Evolutionary conservation across 2,329 filamentous ascomycete genomes (phyloP).

Genomic region (Capronia americana): DNA sequence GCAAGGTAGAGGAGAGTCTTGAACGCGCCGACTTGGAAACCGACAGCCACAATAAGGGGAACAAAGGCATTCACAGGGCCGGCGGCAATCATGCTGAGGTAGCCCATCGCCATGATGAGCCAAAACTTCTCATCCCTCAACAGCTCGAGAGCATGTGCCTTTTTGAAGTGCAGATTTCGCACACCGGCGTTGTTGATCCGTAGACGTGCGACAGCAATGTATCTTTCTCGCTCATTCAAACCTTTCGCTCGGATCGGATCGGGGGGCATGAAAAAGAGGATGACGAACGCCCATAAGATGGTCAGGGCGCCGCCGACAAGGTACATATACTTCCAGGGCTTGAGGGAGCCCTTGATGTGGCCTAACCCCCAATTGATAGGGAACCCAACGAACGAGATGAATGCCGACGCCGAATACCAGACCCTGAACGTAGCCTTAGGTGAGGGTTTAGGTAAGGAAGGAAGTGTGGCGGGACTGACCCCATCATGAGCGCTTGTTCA

Average conservation of each 20-base stretch:
- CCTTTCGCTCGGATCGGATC: constrained; percentile 73
- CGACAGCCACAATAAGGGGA: no score
- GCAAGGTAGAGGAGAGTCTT: no score
- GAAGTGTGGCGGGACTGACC: constrained; percentile 33
- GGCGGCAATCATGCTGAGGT: not conserved
- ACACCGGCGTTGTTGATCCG: constrained; percentile 68
- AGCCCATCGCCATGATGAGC: constrained; percentile 55
- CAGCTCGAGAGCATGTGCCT: constrained; percentile 63
- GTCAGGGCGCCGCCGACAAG: constrained; percentile 68
- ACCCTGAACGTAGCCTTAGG: constrained; percentile 14
- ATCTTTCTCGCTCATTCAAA: constrained; percentile 64
- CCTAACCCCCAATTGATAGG: constrained; percentile 71
- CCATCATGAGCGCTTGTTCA: constrained; percentile 69
- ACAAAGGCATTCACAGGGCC: no score
- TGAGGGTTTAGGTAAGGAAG: not conserved
- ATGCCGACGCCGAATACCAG: constrained; percentile 46
- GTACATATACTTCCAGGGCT: constrained; percentile 74
- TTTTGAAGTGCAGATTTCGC: constrained; percentile 66
- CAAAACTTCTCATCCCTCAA: constrained; percentile 65
- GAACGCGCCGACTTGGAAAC: no score
- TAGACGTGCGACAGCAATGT: constrained; percentile 69
- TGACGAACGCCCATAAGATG: constrained; percentile 61
- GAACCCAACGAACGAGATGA: constrained; percentile 54
- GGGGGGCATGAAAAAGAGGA: constrained; percentile 69
- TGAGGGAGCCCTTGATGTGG: constrained; percentile 63